Percentiles rank a stretch among this genome's conserved stretches.
Conservation (phyloP, 805 yeast species). For the Candida alai region DNA sequence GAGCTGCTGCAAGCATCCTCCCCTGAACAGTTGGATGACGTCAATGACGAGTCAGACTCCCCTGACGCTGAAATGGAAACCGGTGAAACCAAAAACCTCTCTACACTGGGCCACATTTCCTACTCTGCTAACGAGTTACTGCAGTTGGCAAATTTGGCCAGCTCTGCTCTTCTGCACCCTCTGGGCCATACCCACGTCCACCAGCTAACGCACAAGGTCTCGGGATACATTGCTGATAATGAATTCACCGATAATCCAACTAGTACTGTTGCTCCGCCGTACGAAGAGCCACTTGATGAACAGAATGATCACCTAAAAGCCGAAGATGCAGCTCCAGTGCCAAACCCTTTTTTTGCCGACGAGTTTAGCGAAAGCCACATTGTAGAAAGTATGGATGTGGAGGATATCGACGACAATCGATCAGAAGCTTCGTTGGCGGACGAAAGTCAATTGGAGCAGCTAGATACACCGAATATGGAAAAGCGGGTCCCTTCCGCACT, state of each 20-base stretch:
- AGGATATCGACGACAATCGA: constrained; percentile 11
- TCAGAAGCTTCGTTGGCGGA: constrained; percentile 16
- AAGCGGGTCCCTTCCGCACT: too few species aligned
- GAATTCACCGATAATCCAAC: constrained; percentile 14
- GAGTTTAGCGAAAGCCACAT: constrained; percentile 4
- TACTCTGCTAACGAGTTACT: too few species aligned
- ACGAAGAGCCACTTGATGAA: not conserved
- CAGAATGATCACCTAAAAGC: constrained; percentile 13
- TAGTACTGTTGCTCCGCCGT: constrained; percentile 8
- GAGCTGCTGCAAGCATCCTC: constrained; percentile 2
- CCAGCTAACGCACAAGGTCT: constrained; percentile 16
- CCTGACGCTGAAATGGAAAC: not conserved
- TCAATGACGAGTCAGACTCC: constrained; percentile 1
- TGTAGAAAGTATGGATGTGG: constrained; percentile 5
- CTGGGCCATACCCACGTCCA: constrained; percentile 2
- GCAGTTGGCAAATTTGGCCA: constrained; percentile 14
- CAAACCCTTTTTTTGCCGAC: constrained; percentile 13
- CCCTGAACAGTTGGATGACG: constrained; percentile 2
- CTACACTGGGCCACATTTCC: too few species aligned
- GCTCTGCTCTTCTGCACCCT: constrained; percentile 13
- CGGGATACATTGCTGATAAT: constrained; percentile 22
- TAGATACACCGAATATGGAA: constrained; percentile 1
- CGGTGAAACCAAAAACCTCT: too few species aligned
- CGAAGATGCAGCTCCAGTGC: constrained; percentile 16
- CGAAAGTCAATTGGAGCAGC: constrained; percentile 11